A percentile compares a stretch with the other conserved stretches of the same genome.
Conservation (phyloP, 306 rosid species). For the Ammopiptanthus mongolicus region DNA sequence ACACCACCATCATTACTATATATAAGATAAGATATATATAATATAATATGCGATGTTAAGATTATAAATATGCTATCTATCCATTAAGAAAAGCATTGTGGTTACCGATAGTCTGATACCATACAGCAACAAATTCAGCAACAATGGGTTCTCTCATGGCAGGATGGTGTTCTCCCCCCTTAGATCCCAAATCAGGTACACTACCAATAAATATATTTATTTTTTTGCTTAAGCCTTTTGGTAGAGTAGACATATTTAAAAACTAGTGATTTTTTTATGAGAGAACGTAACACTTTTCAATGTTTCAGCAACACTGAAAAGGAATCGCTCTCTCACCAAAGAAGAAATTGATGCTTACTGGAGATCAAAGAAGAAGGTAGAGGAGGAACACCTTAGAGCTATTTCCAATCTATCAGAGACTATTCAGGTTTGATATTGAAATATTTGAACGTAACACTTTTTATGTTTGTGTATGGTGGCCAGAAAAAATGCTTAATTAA, state of each 20-base stretch:
- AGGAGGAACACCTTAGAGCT: constrained; percentile 51
- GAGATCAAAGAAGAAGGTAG: constrained; percentile 45
- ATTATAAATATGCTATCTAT: background rate
- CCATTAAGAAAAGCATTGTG: background rate
- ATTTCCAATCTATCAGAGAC: constrained; percentile 24
- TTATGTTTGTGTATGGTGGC: background rate
- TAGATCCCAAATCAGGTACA: constrained; percentile 52
- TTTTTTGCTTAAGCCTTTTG: background rate
- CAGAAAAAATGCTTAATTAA: background rate
- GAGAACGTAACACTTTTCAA: background rate
- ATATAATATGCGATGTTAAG: background rate
- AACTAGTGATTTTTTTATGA: background rate
- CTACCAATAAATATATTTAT: background rate
- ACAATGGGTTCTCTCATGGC: constrained; percentile 86
- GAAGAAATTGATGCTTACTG: constrained; percentile 58
- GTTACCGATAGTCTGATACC: background rate
- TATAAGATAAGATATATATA: background rate
- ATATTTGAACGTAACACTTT: too few species aligned
- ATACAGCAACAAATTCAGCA: background rate
- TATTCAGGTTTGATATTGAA: constrained; percentile 31
- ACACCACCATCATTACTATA: background rate
- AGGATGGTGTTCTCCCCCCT: constrained; percentile 57
- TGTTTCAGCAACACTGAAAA: constrained; percentile 30
- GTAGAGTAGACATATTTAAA: background rate
- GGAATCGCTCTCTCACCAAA: constrained; percentile 57